These are phyloP conservation scores for Podila verticillata DNA, from an alignment of 192 early-diverging fungal genomes.

Conservation along the genomic window DNA sequence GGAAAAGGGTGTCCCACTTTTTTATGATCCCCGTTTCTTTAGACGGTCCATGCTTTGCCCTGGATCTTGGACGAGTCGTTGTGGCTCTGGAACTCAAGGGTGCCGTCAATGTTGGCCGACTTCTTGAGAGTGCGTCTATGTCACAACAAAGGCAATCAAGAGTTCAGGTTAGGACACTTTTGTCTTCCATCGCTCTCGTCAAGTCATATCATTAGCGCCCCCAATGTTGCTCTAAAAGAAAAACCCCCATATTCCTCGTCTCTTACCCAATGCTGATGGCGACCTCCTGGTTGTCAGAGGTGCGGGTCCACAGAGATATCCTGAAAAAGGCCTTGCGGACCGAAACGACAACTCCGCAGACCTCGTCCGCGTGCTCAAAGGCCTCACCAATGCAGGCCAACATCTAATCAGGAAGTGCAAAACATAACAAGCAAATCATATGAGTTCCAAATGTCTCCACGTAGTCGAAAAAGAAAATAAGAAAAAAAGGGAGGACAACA, in stretches of 20 bases:
- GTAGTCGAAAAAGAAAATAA: neutral
- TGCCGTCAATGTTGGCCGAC: slow-evolving; percentile 24
- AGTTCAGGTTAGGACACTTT: neutral
- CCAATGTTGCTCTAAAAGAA: neutral
- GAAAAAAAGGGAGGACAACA: neutral
- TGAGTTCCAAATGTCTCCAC: no score
- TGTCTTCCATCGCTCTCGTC: neutral
- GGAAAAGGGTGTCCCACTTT: neutral
- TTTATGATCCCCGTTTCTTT: neutral
- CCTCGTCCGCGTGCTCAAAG: slow-evolving; percentile 79
- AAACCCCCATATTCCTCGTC: neutral
- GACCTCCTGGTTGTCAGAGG: slow-evolving; percentile 61
- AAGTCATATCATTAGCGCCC: neutral
- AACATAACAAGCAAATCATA: neutral
- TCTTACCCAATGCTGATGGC: slow-evolving; percentile 65
- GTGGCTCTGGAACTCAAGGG: slow-evolving; percentile 41
- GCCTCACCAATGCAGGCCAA: slow-evolving; percentile 90
- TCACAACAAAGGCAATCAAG: neutral
- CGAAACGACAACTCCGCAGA: slow-evolving; percentile 90
- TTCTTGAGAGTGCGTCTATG: slow-evolving; percentile 35
- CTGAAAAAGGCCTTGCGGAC: slow-evolving; percentile 86
- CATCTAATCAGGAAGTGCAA: slow-evolving; percentile 67
- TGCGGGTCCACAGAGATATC: slow-evolving; percentile 86
- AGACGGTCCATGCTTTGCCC: slow-evolving; percentile 42
- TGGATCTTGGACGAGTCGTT: slow-evolving; percentile 23